These are phyloP conservation scores for Debaryomyces udenii DNA, from an alignment of 1,139 yeast species.

Conservation along the genomic window DNA sequence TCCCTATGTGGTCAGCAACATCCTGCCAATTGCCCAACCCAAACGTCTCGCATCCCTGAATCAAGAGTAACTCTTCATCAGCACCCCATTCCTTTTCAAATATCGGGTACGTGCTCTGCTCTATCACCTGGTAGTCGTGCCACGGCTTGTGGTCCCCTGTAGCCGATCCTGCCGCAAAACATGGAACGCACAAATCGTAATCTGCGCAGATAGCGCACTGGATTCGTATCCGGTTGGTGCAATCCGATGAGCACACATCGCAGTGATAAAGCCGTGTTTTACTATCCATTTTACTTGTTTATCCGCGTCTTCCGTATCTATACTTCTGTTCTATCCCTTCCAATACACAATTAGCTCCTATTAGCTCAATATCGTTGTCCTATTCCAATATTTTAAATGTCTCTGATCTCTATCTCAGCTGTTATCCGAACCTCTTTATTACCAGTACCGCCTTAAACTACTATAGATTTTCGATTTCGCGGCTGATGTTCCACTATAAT, in stretches of 20 bases:
- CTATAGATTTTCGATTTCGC: too few relatives aligned
- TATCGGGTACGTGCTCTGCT: conserved; percentile 93
- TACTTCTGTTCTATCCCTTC: too few relatives aligned
- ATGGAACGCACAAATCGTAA: conserved; percentile 94
- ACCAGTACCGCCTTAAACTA: too few relatives aligned
- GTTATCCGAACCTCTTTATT: too few relatives aligned
- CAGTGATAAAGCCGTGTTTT: conserved; percentile 73
- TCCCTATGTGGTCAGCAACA: conserved; percentile 92
- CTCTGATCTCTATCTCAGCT: too few relatives aligned
- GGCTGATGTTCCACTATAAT: too few relatives aligned
- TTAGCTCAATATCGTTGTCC: too few relatives aligned
- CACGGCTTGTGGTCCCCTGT: conserved; percentile 90
- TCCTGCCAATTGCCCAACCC: conserved; percentile 99
- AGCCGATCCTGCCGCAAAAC: conserved; percentile 82
- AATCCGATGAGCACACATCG: conserved; percentile 92
- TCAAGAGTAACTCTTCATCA: conserved; percentile 85
- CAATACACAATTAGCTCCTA: too few relatives aligned
- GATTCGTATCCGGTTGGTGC: conserved; percentile 88
- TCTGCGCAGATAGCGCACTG: conserved; percentile 92
- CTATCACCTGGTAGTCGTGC: conserved; percentile 90
- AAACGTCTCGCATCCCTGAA: conserved; percentile 88
- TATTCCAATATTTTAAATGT: too few relatives aligned
- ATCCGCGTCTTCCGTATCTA: background rate
- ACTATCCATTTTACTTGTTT: conserved; percentile 24
- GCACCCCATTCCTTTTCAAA: conserved; percentile 96